Evolutionary conservation across 495 filamentous ascomycete species (phyloP), one percentile per base, ranked within the genome.

Genomic region (Hyaloscypha variabilis): DNA sequence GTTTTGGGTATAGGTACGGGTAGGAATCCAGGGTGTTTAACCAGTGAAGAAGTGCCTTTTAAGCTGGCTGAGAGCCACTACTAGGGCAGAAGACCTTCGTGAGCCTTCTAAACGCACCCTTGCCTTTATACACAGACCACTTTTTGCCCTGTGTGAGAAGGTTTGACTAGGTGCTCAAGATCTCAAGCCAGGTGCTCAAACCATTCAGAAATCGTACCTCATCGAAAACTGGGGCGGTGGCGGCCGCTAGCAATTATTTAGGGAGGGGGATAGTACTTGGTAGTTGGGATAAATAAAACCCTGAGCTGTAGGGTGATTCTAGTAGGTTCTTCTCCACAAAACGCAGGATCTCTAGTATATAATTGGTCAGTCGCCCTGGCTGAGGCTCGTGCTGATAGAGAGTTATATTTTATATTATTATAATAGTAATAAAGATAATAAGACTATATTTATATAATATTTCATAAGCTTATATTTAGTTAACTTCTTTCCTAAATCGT

Each of bases 1-100:
- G 51, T 53, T 53, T 53, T 53, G 51, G 21, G 51, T 24, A 24
- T 25, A 53, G 51, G 51, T 53, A 8, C 21, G 51, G 23, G n/a
- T 53, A 53, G 51, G 26, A 53, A 53, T 53, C 26, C 51, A 28
- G 21, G 51, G 51, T 53, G 51, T 53, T 24, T 53, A 53, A 14
- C 26, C 26, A 53, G 51, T 53, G 51, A 53, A 17, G 14, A 53
- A 25, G 51, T 17, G 6, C 51, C 19, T 53, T 53, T 53, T 24
- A 24, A 51, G 49, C 19, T 51, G 49, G 49, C 23, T n/a, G 23
- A 51, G n/a, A 53, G n/a, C 51, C 51, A 53, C 51, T 53, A 21
- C 51, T 21, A 53, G n/a, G 51, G 14, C 21, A 53, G 17, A 53
- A 23, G 14, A 21, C 21, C 26, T 53, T 52, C 17, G 49, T 4